Conservation (phyloP, 805 yeast genomes). For the Metschnikowia amazonensis region DNA sequence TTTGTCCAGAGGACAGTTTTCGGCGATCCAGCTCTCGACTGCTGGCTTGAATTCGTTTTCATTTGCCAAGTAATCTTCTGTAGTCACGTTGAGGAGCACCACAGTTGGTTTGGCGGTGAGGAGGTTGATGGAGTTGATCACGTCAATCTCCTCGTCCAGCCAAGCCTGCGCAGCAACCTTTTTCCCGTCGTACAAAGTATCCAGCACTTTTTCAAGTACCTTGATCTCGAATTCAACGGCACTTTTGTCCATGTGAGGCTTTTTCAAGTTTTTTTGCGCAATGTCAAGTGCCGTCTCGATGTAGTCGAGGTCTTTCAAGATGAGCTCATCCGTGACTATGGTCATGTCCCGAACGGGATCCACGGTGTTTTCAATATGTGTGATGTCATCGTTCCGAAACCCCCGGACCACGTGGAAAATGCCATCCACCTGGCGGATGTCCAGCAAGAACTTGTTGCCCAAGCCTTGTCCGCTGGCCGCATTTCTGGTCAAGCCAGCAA, state of each 20-base stretch:
- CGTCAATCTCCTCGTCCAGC: constrained; percentile 58
- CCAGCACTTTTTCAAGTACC: constrained; percentile 31
- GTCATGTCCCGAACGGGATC: constrained; percentile 20
- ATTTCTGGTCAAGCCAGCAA: constrained; percentile 97
- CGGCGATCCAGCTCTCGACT: constrained; percentile 63
- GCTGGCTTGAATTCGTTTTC: constrained; percentile 47
- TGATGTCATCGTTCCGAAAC: constrained; percentile 32
- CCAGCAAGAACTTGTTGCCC: constrained; percentile 95
- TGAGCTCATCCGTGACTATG: constrained; percentile 53
- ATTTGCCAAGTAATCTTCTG: constrained; percentile 57
- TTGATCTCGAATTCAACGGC: constrained; percentile 25
- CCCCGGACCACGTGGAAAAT: constrained; percentile 96
- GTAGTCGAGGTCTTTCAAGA: constrained; percentile 57
- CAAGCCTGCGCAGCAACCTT: constrained; percentile 59
- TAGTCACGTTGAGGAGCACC: constrained; percentile 68
- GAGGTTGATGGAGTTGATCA: constrained; percentile 67
- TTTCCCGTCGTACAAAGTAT: constrained; percentile 44
- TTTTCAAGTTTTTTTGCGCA: constrained; percentile 25
- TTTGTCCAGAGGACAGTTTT: constrained; percentile 57
- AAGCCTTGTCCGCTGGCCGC: constrained; percentile 96
- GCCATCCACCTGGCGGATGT: constrained; percentile 97
- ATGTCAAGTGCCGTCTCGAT: constrained; percentile 48
- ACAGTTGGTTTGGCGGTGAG: constrained; percentile 89
- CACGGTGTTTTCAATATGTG: constrained; percentile 19
- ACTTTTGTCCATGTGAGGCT: constrained; percentile 27